A percentile compares a stretch with the other conserved stretches of the same genome.
Evolutionary conservation across 108 stramenopile genomes (phyloP).

Genomic region (Asterionellopsis glacialis): DNA sequence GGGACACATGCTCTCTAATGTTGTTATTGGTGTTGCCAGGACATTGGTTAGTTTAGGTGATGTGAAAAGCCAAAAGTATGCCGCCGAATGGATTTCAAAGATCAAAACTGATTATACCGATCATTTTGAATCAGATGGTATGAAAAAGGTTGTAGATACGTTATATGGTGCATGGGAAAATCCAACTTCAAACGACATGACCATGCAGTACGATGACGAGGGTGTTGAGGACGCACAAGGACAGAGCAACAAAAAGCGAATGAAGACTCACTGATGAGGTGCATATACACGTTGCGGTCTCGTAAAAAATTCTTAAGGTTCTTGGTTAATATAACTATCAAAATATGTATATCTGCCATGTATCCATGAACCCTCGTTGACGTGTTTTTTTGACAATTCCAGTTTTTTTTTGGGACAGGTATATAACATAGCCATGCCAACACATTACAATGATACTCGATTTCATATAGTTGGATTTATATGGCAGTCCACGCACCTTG

Average conservation of each 20-base stretch:
- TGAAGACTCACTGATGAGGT: neutral
- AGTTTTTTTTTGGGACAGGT: too few species aligned
- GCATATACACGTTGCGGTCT: too few species aligned
- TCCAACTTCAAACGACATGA: neutral
- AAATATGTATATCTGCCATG: too few species aligned
- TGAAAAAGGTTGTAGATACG: constrained; percentile 63
- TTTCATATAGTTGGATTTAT: too few species aligned
- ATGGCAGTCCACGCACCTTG: too few species aligned
- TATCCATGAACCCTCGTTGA: too few species aligned
- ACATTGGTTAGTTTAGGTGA: constrained; percentile 75
- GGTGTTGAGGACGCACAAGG: neutral
- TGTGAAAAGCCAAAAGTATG: constrained; percentile 70
- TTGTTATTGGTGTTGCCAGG: constrained; percentile 58
- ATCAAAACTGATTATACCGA: constrained; percentile 48
- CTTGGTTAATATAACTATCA: too few species aligned
- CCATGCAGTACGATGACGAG: neutral
- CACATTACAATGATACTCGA: too few species aligned
- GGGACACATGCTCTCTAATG: constrained; percentile 68
- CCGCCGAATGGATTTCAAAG: constrained; percentile 53
- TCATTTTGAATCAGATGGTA: constrained; percentile 54
- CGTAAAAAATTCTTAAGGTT: too few species aligned
- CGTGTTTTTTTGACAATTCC: too few species aligned
- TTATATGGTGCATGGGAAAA: constrained; percentile 12
- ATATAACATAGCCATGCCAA: too few species aligned
- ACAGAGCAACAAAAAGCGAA: neutral